Percentiles rank a stretch among this genome's conserved stretches.
Evolutionary conservation across 345 rosid genomes (phyloP).

Genomic region (Eucalyptus decipiens): DNA sequence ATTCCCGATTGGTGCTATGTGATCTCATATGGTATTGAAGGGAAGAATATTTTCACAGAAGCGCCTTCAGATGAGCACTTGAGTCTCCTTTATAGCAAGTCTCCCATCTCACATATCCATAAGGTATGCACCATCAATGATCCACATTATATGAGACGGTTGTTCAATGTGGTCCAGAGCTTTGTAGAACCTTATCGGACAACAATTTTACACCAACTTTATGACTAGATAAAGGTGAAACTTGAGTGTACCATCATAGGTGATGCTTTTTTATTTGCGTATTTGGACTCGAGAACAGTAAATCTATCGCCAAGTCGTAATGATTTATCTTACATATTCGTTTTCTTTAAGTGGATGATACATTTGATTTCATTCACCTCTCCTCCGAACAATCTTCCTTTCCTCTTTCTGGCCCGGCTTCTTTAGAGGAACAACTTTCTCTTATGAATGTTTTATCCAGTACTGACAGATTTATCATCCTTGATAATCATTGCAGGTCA

Average conservation of each 20-base stretch:
- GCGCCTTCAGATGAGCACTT: conserved; percentile 66
- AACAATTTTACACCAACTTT: neutral
- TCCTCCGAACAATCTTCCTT: neutral
- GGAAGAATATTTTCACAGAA: conserved; percentile 52
- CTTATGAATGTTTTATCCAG: neutral
- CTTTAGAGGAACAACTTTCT: neutral
- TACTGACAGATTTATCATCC: neutral
- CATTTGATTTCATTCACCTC: neutral
- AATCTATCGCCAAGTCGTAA: neutral
- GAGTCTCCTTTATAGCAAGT: conserved; percentile 47
- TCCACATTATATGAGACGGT: neutral
- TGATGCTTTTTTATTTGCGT: neutral
- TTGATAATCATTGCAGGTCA: conserved; percentile 43
- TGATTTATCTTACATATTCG: neutral
- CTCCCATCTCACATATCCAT: conserved; percentile 73
- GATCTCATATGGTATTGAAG: conserved; percentile 46
- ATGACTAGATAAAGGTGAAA: neutral
- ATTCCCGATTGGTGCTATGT: conserved; percentile 91
- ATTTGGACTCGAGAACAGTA: neutral
- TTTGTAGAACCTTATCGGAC: neutral
- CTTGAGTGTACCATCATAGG: neutral
- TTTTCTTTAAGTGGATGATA: neutral
- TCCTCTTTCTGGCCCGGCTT: neutral
- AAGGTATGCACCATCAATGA: conserved; percentile 28
- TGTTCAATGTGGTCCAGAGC: neutral